Conservation (phyloP, 306 rosid species). For the Begonia fuchsioides region DNA sequence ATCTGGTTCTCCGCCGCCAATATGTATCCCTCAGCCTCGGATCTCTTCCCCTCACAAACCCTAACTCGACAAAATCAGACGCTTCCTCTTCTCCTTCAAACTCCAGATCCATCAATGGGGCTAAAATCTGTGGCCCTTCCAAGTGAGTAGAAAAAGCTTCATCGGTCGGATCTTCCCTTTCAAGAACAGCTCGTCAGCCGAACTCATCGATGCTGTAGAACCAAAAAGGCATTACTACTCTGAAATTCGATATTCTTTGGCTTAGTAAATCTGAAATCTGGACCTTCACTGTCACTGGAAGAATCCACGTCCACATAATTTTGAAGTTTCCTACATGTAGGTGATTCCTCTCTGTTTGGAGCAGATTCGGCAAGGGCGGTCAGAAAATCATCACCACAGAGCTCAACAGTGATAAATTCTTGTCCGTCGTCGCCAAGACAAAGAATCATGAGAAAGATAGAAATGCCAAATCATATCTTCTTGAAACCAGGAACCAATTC, state of each 20-base stretch:
- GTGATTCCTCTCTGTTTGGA: slow-evolving; percentile 56
- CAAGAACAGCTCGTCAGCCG: slow-evolving; percentile 82
- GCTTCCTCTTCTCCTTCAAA: slow-evolving; percentile 12
- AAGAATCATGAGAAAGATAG: neutral
- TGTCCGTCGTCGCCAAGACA: slow-evolving; percentile 64
- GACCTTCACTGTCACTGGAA: slow-evolving; percentile 47
- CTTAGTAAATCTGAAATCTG: slow-evolving; percentile 17
- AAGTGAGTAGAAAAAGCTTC: slow-evolving; percentile 75
- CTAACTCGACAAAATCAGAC: neutral
- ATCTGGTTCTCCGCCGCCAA: slow-evolving; percentile 69
- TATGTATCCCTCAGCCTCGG: slow-evolving; percentile 53
- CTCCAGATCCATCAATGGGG: slow-evolving; percentile 74
- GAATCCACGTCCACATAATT: slow-evolving; percentile 51
- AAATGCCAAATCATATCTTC: neutral
- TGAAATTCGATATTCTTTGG: slow-evolving; percentile 10
- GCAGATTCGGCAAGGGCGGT: slow-evolving; percentile 50
- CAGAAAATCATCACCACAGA: slow-evolving; percentile 87
- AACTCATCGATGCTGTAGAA: slow-evolving; percentile 58
- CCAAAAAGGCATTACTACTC: slow-evolving; percentile 9
- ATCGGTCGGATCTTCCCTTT: slow-evolving; percentile 96
- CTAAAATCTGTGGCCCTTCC: slow-evolving; percentile 57
- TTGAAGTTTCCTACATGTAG: slow-evolving; percentile 14
- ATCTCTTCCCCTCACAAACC: slow-evolving; percentile 66
- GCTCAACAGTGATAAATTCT: slow-evolving; percentile 75
- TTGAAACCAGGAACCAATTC: neutral